phyloP scores from a whole-genome alignment of 2,329 filamentous ascomycete genomes.

The Aspergillus pseudoglaucus region DNA sequence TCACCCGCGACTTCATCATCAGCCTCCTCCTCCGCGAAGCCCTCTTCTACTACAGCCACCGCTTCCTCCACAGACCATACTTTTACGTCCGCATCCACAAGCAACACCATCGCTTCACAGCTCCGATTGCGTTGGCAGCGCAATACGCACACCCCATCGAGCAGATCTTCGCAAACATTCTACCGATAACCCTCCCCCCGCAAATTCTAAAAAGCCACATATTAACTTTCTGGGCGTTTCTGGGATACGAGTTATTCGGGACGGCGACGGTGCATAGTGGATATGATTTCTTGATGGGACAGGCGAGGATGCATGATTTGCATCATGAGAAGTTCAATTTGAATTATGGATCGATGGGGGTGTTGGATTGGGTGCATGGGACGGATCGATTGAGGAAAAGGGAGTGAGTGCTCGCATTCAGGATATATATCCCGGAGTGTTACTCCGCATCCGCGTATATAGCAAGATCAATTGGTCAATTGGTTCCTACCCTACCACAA shows the following conservation, averaged over 20 bases:
- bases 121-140: constrained; percentile 50
- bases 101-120: constrained; percentile 50
- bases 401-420: not conserved
- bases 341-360: constrained; percentile 48
- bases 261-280: constrained; percentile 53
- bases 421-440: no score
- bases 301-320: constrained; percentile 48
- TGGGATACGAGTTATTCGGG: constrained; percentile 45
- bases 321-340: constrained; percentile 54
- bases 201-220: constrained; percentile 44
- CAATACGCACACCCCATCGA: constrained; percentile 55
- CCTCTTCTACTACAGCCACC: constrained; percentile 53
- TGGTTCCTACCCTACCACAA: no score
- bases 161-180: constrained; percentile 48
- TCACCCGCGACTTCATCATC: constrained; percentile 38
- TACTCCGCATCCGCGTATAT: no score
- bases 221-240: constrained; percentile 48
- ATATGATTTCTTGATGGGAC: constrained; percentile 47
- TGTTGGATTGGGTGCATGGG: constrained; percentile 52
- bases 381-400: constrained; percentile 27
- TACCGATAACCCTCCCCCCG: constrained; percentile 48
- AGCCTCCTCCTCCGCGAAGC: constrained; percentile 43
- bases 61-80: constrained; percentile 44
- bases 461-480: no score
- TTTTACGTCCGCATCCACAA: constrained; percentile 51